phyloP scores from a whole-genome alignment of 192 early-diverging fungal species.

The Linderina pennispora region DNA sequence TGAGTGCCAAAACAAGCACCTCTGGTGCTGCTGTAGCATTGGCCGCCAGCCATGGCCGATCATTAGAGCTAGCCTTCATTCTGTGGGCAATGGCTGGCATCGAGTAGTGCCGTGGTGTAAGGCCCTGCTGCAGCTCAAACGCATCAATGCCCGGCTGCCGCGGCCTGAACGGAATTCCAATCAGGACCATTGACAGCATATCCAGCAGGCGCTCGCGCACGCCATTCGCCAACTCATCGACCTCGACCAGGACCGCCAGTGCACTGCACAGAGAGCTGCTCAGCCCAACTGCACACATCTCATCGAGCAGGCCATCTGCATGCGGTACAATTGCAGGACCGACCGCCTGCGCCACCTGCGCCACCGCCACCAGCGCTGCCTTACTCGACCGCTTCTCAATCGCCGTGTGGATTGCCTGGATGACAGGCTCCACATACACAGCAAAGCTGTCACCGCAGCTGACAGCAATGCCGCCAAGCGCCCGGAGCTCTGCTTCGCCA shows the following conservation, averaged over 20 bases:
- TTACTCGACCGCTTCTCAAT: conserved; percentile 49
- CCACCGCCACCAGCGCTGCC: conserved; percentile 76
- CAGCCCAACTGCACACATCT: conserved; percentile 88
- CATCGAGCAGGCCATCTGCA: conserved; percentile 79
- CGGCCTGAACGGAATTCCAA: conserved; percentile 67
- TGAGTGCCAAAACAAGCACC: conserved; percentile 75
- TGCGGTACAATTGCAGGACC: conserved; percentile 82
- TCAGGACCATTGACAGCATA: conserved; percentile 80
- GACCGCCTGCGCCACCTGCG: conserved; percentile 84
- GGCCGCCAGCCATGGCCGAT: background rate
- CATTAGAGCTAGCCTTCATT: background rate
- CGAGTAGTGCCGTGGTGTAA: conserved; percentile 9
- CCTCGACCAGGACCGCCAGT: conserved; percentile 68
- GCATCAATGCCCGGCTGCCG: conserved; percentile 15
- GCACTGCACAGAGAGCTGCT: conserved; percentile 75
- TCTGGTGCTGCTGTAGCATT: conserved; percentile 12
- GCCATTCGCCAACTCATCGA: conserved; percentile 72
- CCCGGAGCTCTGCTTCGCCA: conserved; percentile 59
- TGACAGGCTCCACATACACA: conserved; percentile 71
- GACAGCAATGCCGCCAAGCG: conserved; percentile 81
- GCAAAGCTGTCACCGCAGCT: conserved; percentile 70
- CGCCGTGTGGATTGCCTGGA: conserved; percentile 68
- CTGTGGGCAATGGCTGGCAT: conserved; percentile 24
- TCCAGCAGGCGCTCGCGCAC: conserved; percentile 86
- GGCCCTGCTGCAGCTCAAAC: conserved; percentile 22